These are phyloP conservation scores for Boletus subparvulus DNA, from an alignment of 768 basidiomycete genomes.

Conservation along the genomic window DNA sequence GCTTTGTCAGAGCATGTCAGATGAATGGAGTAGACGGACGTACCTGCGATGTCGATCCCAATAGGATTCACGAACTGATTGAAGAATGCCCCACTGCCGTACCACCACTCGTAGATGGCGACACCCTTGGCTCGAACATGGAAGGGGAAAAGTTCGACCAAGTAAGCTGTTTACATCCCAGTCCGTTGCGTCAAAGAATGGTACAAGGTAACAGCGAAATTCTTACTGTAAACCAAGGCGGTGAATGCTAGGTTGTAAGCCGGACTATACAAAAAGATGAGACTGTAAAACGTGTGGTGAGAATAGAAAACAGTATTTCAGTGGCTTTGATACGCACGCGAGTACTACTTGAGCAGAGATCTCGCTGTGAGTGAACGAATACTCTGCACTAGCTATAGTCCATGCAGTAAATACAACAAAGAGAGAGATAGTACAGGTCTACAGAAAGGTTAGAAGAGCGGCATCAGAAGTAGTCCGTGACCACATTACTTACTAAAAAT, in stretches of 20 bases:
- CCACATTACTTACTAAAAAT: conserved; percentile 6
- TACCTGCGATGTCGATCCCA: conserved; percentile 12
- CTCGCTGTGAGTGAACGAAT: conserved; percentile 4
- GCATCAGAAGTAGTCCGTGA: no score
- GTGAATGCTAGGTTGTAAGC: conserved; percentile 2
- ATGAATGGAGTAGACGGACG: background rate
- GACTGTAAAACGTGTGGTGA: background rate
- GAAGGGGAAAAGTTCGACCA: conserved; percentile 70
- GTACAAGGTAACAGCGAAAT: background rate
- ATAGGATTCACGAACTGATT: conserved; percentile 18
- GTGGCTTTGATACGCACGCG: background rate
- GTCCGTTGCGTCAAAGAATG: background rate
- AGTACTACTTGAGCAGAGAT: conserved; percentile 8
- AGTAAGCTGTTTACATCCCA: conserved; percentile 43
- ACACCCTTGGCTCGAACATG: conserved; percentile 61
- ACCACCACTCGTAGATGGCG: conserved; percentile 58
- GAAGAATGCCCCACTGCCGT: conserved; percentile 36
- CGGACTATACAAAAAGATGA: conserved; percentile 7
- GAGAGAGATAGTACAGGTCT: conserved; percentile 15
- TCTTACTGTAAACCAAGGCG: conserved; percentile 6
- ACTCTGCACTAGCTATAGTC: conserved; percentile 17
- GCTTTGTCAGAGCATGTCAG: background rate
- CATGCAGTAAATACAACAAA: conserved; percentile 14
- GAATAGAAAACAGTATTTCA: background rate
- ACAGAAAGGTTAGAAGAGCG: background rate